Evolutionary conservation across 2,329 filamentous ascomycete genomes (phyloP).

Genomic region (Xylaria sp.): DNA sequence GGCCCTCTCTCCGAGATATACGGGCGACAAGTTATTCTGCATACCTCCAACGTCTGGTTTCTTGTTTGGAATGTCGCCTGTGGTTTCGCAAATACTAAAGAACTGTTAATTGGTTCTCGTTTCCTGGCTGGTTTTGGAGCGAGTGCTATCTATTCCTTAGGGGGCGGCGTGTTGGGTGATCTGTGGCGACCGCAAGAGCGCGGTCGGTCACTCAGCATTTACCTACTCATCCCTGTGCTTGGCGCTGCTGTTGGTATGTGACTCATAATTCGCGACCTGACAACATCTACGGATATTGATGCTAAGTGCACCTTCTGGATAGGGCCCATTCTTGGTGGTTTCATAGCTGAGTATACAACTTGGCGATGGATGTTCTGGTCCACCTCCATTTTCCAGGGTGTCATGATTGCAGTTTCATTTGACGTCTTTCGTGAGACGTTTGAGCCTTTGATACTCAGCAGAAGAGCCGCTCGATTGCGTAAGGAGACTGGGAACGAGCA

Average conservation of each 20-base stretch:
- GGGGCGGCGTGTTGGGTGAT: constrained; percentile 54
- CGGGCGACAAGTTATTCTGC: constrained; percentile 50
- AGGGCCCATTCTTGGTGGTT: constrained; percentile 42
- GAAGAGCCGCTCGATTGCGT: constrained; percentile 43
- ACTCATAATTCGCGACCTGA: not conserved
- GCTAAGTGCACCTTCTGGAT: constrained; percentile 25
- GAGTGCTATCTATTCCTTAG: constrained; percentile 52
- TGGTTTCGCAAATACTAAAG: constrained; percentile 48
- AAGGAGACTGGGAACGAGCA: constrained; percentile 38
- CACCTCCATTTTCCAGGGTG: constrained; percentile 49
- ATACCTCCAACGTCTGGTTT: constrained; percentile 55
- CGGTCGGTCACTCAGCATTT: constrained; percentile 48
- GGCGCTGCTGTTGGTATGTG: constrained; percentile 45
- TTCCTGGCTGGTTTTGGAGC: constrained; percentile 57
- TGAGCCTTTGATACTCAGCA: constrained; percentile 43
- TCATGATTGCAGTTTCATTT: constrained; percentile 44
- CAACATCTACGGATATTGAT: no score
- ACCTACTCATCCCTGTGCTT: constrained; percentile 48
- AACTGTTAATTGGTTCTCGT: constrained; percentile 50
- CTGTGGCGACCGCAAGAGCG: constrained; percentile 53
- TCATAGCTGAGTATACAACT: constrained; percentile 43
- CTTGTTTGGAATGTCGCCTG: constrained; percentile 55
- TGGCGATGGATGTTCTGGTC: constrained; percentile 57
- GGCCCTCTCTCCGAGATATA: constrained; percentile 54
- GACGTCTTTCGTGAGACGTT: constrained; percentile 48